Conservation (phyloP, 73 alveolate genomes). For the Durusdinium trenchii region DNA sequence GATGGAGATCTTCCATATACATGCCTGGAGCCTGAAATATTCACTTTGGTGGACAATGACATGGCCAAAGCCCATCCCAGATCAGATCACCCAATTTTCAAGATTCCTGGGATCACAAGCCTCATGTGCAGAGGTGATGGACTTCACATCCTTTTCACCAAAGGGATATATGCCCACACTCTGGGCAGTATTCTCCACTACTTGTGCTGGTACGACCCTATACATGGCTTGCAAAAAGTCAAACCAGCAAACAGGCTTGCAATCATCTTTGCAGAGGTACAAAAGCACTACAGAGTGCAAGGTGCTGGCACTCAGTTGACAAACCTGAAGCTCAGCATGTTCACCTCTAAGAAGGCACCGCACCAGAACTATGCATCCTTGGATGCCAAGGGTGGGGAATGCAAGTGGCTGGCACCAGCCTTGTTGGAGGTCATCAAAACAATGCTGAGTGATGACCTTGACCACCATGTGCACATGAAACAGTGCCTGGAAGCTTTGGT, state of each 20-base stretch:
- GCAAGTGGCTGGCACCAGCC: constrained; percentile 44
- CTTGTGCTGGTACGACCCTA: constrained; percentile 41
- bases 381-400: constrained; percentile 10
- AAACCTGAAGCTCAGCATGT: constrained; percentile 9
- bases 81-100: neutral
- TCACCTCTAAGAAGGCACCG: neutral
- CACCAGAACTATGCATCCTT: neutral
- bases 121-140: constrained; percentile 52
- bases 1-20: neutral
- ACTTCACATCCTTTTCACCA: constrained; percentile 34
- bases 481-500: neutral
- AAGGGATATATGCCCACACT: constrained; percentile 1
- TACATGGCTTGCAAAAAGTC: neutral
- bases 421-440: neutral
- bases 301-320: neutral
- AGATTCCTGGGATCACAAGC: neutral
- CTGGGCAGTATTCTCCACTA: constrained; percentile 31
- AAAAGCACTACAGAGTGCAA: neutral
- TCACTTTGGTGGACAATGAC: neutral
- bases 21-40: neutral
- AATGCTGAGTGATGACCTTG: neutral
- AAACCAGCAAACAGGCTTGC: neutral
- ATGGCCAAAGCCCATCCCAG: neutral
- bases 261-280: neutral
- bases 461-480: neutral